phyloP scores from a whole-genome alignment of 305 asterid genomes.

The Fraxinus albicans region DNA sequence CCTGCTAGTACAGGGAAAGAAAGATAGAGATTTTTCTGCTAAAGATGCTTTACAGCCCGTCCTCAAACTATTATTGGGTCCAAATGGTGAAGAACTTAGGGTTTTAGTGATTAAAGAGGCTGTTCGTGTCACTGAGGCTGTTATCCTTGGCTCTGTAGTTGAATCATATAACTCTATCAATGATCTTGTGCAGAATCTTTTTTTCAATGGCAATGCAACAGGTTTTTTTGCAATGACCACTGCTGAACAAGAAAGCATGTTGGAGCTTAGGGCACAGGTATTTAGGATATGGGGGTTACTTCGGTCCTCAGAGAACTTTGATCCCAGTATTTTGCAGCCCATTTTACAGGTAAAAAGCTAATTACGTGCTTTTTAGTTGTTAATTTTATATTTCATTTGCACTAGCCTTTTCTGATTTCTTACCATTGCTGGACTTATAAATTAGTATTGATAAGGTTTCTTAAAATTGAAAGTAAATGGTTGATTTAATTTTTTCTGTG shows the following conservation, averaged over 20 bases:
- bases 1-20: constrained; percentile 81
- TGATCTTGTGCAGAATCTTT: constrained; percentile 46
- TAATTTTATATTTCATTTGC: constrained; percentile 14
- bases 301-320: constrained; percentile 73
- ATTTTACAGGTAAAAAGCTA: constrained; percentile 67
- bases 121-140: constrained; percentile 79
- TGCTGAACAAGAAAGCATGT: constrained; percentile 73
- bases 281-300: constrained; percentile 84
- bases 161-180: constrained; percentile 73
- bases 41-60: constrained; percentile 96
- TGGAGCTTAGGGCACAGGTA: constrained; percentile 91
- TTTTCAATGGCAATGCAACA: constrained; percentile 48
- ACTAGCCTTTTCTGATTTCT: constrained; percentile 20
- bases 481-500: not conserved
- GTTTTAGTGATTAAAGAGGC: constrained; percentile 87
- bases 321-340: constrained; percentile 82
- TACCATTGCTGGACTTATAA: not conserved
- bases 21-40: constrained; percentile 89
- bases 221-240: constrained; percentile 50
- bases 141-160: constrained; percentile 65
- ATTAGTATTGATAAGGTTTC: not conserved
- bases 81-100: constrained; percentile 86
- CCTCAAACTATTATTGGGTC: constrained; percentile 78
- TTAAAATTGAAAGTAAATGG: not conserved
- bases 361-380: not conserved